These are phyloP conservation scores for Betula pendula DNA, from an alignment of 306 rosid species.

Conservation along the genomic window DNA sequence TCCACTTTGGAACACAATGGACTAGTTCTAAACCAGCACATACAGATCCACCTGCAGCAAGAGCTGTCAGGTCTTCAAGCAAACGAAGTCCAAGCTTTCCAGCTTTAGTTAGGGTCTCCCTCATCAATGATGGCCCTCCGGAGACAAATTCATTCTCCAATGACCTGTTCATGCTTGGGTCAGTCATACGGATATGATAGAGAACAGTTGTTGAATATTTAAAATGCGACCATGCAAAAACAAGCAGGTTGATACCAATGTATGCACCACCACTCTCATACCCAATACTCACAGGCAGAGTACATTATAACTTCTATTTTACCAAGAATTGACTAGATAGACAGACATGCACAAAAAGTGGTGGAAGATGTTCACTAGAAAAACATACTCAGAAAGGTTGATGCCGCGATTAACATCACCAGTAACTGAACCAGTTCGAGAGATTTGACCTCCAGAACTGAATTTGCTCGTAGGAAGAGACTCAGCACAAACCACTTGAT, in stretches of 20 bases:
- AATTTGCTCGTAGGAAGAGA: constrained; percentile 89
- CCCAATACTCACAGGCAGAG: not conserved
- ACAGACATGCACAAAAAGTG: constrained; percentile 21
- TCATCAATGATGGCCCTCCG: constrained; percentile 57
- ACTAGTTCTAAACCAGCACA: constrained; percentile 63
- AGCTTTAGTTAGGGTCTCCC: constrained; percentile 69
- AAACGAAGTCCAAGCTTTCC: constrained; percentile 90
- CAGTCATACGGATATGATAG: constrained; percentile 23
- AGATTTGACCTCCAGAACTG: constrained; percentile 71
- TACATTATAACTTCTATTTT: not conserved
- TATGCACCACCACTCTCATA: not conserved
- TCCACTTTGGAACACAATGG: constrained; percentile 24
- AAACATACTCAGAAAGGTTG: constrained; percentile 70
- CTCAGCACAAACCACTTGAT: constrained; percentile 73
- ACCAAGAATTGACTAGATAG: not conserved
- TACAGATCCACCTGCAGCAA: constrained; percentile 99
- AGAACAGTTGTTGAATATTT: constrained; percentile 17
- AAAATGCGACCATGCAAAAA: constrained; percentile 24
- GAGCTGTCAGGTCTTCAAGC: constrained; percentile 98
- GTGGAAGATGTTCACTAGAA: constrained; percentile 13
- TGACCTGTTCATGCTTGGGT: constrained; percentile 51
- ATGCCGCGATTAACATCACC: constrained; percentile 80
- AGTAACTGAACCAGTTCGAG: constrained; percentile 73
- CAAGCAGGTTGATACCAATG: constrained; percentile 17
- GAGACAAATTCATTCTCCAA: constrained; percentile 56